Evolutionary conservation across 2,329 filamentous ascomycete genomes (phyloP).

Genomic region (Cordyceps pruinosa): DNA sequence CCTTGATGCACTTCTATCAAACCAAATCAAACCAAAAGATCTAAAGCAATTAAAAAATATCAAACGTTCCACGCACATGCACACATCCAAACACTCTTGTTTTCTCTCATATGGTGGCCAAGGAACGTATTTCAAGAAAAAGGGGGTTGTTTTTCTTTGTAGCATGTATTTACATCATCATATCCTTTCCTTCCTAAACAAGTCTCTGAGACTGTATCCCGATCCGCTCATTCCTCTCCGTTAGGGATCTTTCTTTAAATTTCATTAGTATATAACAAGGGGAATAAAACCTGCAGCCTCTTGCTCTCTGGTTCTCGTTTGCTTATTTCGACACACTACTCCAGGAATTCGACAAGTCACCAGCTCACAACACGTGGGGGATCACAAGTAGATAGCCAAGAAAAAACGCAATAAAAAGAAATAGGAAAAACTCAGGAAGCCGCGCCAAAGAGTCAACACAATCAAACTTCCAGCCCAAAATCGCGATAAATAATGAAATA

Average conservation of each 20-base stretch:
- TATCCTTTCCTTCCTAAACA: background rate
- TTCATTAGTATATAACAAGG: background rate
- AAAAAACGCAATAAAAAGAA: background rate
- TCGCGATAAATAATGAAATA: background rate
- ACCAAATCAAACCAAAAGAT: background rate
- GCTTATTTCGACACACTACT: background rate
- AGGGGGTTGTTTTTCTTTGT: background rate
- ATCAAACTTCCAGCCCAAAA: background rate
- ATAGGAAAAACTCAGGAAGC: background rate
- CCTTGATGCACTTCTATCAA: background rate
- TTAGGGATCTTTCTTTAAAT: background rate
- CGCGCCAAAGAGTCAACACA: background rate
- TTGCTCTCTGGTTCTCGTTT: background rate
- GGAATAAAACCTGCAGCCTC: background rate
- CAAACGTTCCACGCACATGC: too few relatives aligned
- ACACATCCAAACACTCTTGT: too few relatives aligned
- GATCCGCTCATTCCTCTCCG: background rate
- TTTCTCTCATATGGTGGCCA: too few relatives aligned
- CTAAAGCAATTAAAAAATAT: too few relatives aligned
- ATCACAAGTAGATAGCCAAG: too few relatives aligned
- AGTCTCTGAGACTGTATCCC: background rate
- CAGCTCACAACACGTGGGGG: background rate
- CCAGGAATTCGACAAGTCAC: background rate
- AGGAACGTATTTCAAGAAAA: too few relatives aligned
- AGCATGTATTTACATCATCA: conserved; percentile 2